Evolutionary conservation across 1,284 basidiomycete species (phyloP), one percentile per base, ranked within the genome.

Genomic region (Ceratobasidium sp.): DNA sequence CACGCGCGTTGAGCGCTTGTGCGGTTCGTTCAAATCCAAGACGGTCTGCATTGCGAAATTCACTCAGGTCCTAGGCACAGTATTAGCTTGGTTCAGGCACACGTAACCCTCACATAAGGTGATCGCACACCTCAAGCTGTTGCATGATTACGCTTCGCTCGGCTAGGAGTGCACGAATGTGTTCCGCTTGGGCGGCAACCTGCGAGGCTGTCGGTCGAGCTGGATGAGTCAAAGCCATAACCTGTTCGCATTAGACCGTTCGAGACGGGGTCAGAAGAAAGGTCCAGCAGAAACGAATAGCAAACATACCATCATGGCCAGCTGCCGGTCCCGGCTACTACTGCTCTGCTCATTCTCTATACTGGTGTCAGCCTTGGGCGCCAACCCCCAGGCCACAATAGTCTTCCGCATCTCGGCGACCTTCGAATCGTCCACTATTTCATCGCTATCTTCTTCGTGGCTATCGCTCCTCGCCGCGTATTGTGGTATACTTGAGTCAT

Each of bases 21-120:
- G 69, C 69, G 1, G 69, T 73, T 33, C 69, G 60, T 62, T 73
- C 69, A 57, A 73, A 73, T 19, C 69, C 48, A 1, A 73, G 48
- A 51, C 69, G 69, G 45, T 73, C 69, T 29, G 69, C 69, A n/a
- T 62, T 27, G 27, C 69, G 69, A 53, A 73, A 73, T 53, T 73
- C 69, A 31, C 31, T 73, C 45, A 73, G n/a, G 53, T 73, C 69
- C 69, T 73, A 41, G 36, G 36, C 11, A 41, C 36, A 41, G 36
- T 41, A 44, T 31, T 47, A 22, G 19, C 17, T 51, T 57, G 4
- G 56, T 71, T 31, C 31, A 31, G 36, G n/a, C 19, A 33, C 41
- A 24, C 48, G 5, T 50, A 3, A 31, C 48, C 7, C 27, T 27
- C 47, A 17, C 19, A 19, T 29, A 41, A 17, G 19, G 24, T 29